Conservation (phyloP, 441 rosid species). For the Erodium texanum region DNA sequence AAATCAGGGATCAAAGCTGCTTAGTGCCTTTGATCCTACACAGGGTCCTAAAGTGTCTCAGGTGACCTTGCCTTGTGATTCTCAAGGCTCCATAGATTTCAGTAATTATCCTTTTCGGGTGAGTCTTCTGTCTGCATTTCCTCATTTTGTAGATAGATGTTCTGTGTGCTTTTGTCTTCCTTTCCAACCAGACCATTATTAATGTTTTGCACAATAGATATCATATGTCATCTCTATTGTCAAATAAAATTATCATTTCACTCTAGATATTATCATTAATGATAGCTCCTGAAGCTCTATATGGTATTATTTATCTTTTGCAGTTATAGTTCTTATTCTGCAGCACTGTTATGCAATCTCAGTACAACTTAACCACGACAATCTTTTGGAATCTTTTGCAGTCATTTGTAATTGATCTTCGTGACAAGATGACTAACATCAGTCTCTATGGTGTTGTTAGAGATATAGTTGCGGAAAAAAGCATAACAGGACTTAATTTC, state of each 20-base stretch:
- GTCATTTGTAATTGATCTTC: conserved; percentile 54
- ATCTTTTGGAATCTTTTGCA: conserved; percentile 42
- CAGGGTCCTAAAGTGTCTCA: conserved; percentile 62
- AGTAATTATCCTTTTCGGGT: conserved; percentile 80
- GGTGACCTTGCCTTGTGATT: conserved; percentile 75
- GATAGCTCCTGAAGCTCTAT: neutral
- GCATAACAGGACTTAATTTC: conserved; percentile 34
- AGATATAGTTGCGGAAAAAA: conserved; percentile 39
- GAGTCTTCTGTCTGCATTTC: conserved; percentile 20
- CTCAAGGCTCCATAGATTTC: conserved; percentile 76
- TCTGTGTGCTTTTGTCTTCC: neutral
- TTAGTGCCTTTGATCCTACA: conserved; percentile 42
- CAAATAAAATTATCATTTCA: neutral
- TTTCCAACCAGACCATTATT: neutral
- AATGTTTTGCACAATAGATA: neutral
- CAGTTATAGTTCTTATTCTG: neutral
- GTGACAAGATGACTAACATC: conserved; percentile 72
- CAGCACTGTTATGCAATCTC: neutral
- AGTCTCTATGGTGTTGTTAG: conserved; percentile 71
- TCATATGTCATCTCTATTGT: neutral
- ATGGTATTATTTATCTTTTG: neutral
- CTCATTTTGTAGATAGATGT: neutral
- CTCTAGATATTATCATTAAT: neutral
- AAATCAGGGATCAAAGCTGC: conserved; percentile 48
- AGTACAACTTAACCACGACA: neutral